A percentile compares a stretch with the other conserved stretches of the same genome.
Evolutionary conservation across 1,139 yeast species (phyloP).

Genomic region (Pneumocystis canis): DNA sequence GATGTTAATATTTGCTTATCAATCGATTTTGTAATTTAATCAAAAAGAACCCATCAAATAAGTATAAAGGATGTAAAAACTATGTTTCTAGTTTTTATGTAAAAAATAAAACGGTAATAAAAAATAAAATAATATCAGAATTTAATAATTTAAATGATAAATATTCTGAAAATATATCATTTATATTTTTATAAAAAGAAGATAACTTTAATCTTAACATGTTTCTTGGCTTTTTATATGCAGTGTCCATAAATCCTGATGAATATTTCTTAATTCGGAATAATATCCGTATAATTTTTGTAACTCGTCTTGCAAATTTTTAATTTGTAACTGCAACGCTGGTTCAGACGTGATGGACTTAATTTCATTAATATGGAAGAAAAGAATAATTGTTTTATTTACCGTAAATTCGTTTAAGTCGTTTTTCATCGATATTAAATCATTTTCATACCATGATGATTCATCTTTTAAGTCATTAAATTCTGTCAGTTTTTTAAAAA

Average conservation of each 20-base stretch:
- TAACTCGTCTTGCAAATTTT: constrained; percentile 8
- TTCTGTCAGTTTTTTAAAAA: neutral
- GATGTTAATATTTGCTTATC: too few species aligned
- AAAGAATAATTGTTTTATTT: neutral
- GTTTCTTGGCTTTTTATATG: constrained; percentile 11
- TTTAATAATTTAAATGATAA: neutral
- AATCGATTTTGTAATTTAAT: too few species aligned
- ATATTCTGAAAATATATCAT: neutral
- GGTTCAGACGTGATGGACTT: neutral
- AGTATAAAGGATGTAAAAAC: neutral
- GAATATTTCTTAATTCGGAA: constrained; percentile 6
- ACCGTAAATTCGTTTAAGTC: neutral
- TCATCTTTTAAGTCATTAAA: neutral
- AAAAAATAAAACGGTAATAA: too few species aligned
- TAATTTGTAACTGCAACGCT: constrained; percentile 3
- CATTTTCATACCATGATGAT: neutral
- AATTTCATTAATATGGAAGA: neutral
- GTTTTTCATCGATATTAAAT: neutral
- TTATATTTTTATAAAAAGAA: neutral
- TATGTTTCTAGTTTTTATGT: too few species aligned
- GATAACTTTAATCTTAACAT: neutral
- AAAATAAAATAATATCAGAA: neutral
- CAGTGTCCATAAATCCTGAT: constrained; percentile 5
- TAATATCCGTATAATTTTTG: constrained; percentile 7
- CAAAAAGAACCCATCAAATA: too few species aligned